A percentile compares a stretch with the other conserved stretches of the same genome.
phyloP scores from a whole-genome alignment of 129 eudicot species.

The Oenanthe sinensis region DNA sequence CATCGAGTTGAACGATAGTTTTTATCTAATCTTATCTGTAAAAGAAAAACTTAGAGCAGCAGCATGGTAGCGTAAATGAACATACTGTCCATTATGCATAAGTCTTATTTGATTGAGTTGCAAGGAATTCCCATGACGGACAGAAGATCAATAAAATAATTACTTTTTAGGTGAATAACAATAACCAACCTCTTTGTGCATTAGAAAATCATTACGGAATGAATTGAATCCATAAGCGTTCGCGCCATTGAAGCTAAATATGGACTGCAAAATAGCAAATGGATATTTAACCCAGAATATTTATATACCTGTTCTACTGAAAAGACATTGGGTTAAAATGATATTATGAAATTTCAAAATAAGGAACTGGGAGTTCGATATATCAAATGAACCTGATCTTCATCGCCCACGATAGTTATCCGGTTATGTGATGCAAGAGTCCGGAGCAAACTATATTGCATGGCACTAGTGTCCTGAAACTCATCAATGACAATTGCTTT shows the following conservation, averaged over 20 bases:
- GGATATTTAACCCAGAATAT: neutral
- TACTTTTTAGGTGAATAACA: conserved; percentile 26
- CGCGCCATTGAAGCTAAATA: conserved; percentile 95
- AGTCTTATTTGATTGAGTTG: neutral
- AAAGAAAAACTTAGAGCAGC: neutral
- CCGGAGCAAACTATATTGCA: conserved; percentile 71
- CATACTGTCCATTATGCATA: neutral
- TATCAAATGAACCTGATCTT: conserved; percentile 66
- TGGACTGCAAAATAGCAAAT: conserved; percentile 55
- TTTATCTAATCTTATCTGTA: conserved; percentile 69
- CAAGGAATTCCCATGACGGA: neutral
- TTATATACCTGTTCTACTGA: neutral
- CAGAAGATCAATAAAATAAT: neutral
- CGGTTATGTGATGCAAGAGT: conserved; percentile 73
- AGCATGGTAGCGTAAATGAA: conserved; percentile 4
- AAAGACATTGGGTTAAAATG: neutral
- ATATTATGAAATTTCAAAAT: neutral
- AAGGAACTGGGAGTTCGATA: neutral
- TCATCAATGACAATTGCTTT: conserved; percentile 88
- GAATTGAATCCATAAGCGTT: conserved; percentile 82
- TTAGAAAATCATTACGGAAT: conserved; percentile 80
- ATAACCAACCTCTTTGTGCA: conserved; percentile 77
- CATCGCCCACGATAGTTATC: conserved; percentile 91
- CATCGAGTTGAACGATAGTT: conserved; percentile 95
- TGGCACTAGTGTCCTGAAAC: conserved; percentile 95